These are phyloP conservation scores for Trametes versicolor DNA, from an alignment of 1,284 basidiomycete genomes.

Conservation along the genomic window DNA sequence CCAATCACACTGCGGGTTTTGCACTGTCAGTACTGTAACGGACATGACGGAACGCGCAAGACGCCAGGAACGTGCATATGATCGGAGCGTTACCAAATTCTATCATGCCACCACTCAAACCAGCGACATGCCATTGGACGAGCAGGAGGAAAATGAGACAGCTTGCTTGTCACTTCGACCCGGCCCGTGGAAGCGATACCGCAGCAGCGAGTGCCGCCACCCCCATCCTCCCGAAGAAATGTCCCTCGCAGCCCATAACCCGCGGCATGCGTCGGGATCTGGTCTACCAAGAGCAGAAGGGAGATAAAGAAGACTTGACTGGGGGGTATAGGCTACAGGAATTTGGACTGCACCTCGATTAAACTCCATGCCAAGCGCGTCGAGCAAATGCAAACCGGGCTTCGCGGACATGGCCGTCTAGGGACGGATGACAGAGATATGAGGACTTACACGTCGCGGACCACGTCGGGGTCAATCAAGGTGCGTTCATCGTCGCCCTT, in stretches of 20 bases:
- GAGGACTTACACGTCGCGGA: slow-evolving; percentile 79
- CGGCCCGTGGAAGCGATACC: neutral
- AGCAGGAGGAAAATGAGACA: neutral
- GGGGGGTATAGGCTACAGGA: no score
- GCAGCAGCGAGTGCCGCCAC: neutral
- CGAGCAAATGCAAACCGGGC: neutral
- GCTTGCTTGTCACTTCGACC: neutral
- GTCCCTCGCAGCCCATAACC: neutral
- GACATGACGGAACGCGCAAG: neutral
- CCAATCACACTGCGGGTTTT: slow-evolving; percentile 84
- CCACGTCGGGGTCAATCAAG: slow-evolving; percentile 85
- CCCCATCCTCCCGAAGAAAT: neutral
- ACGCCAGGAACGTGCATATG: slow-evolving; percentile 12
- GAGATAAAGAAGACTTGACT: no score
- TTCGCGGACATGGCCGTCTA: neutral
- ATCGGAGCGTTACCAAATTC: neutral
- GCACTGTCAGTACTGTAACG: slow-evolving; percentile 14
- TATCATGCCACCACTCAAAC: slow-evolving; percentile 2
- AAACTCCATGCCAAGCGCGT: neutral
- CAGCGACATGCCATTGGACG: slow-evolving; percentile 14
- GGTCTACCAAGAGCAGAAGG: no score
- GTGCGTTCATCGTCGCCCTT: slow-evolving; percentile 80
- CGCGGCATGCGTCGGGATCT: no score
- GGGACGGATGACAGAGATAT: neutral
- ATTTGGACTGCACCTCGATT: no score